Base-by-base conservation (phyloP, 495 filamentous ascomycete species). In the Cairneyella variabilis region DNA sequence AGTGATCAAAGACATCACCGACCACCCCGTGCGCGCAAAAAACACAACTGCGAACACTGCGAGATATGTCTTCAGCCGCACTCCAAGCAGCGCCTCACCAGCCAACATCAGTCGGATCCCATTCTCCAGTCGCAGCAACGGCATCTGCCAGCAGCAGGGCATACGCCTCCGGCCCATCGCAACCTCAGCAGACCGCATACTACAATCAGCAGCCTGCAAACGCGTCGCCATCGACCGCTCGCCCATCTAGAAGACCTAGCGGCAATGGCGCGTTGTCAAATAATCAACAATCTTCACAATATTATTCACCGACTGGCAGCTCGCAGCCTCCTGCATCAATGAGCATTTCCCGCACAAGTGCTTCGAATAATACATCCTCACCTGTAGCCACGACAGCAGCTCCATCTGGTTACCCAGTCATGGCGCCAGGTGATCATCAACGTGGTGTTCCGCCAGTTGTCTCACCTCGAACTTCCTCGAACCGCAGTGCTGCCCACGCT, bases 391-490 rank as follows among this genome's bases (percentile, higher is more conserved):
- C 56, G 72, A 70, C 68, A 67, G 63, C 66, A 62, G 66, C 50
- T 64, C 69, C 64, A 47, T 50, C 63, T 30, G 61, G 61, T 21
- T 66, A 69, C 32, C 55, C 64, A 42, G 56, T 65, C 50, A 58
- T 64, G 61, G 50, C 64, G 52, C 56, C 68, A 36, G 60, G 60
- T 37, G 54, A 65, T 53, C 56, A 65, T 34, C 65, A 65, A 48
- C 50, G 55, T 27, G 65, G 62, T 39, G 64, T 67, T 6, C 68
- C 63, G 41, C 71, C 59, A 48, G 76, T 78, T 53, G 80, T 77
- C 50, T 83, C 82, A 36, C 80, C 82, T 25, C 79, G 85, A 49
- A 84, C 83, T 1, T 85, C 83, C 10, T 84, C 82, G 22, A 79
- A 80, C 50, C 74, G 75, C 53, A 58, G 56, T 48, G 34, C 51